A percentile compares a stretch with the other conserved stretches of the same genome.
Evolutionary conservation across 805 yeast species (phyloP).

Genomic region (Hanseniaspora hatyaiensis): DNA sequence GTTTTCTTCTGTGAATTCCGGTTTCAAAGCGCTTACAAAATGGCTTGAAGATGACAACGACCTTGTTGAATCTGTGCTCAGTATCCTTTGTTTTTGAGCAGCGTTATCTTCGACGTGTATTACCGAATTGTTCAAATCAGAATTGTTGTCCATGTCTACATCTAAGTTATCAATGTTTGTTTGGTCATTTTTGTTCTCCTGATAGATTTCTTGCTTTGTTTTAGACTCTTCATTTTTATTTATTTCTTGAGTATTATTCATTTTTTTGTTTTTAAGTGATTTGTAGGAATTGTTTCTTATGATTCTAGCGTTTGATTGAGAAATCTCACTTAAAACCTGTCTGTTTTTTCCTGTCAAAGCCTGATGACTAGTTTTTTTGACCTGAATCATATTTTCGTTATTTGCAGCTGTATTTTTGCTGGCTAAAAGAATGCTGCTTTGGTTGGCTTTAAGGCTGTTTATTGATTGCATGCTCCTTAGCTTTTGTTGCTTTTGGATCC

Average conservation of each 20-base stretch:
- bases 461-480: slow-evolving; percentile 11
- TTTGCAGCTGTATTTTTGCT: not conserved
- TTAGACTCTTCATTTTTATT: not conserved
- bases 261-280: not conserved
- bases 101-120: not conserved
- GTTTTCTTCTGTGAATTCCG: not conserved
- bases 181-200: not conserved
- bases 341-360: not conserved
- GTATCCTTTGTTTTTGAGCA: not conserved
- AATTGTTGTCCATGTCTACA: not conserved
- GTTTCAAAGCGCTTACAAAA: not conserved
- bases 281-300: not conserved
- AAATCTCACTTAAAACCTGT: slow-evolving; percentile 3
- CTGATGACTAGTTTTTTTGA: slow-evolving; percentile 6
- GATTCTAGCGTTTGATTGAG: not conserved
- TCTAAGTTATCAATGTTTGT: not conserved
- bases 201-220: slow-evolving; percentile 1
- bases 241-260: not conserved
- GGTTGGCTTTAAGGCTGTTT: not conserved
- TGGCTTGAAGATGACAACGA: not conserved
- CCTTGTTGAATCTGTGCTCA: not conserved
- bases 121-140: not conserved
- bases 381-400: not conserved
- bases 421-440: not conserved
- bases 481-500: slow-evolving; percentile 15